Conservation (phyloP, 176 grass and related monocot genomes). For the Zea luxurians region DNA sequence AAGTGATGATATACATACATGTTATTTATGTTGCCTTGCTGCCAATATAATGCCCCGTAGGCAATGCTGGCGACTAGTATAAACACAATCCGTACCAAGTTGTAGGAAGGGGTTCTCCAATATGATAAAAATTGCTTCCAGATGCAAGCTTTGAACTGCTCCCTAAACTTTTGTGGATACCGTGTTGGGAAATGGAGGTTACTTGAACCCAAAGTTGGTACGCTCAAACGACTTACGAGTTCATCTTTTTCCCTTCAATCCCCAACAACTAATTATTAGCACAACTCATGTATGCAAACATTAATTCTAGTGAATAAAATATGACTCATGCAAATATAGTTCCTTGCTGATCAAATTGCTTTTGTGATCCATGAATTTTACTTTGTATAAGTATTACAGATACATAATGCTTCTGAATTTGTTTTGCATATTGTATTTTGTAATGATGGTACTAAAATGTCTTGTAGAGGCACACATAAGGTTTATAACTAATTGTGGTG, state of each 20-base stretch:
- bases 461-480: not conserved
- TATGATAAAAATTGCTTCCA: conserved; percentile 78
- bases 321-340: not conserved
- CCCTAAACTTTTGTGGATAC: conserved; percentile 55
- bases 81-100: conserved; percentile 52
- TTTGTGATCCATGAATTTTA: not conserved
- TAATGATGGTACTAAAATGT: not conserved
- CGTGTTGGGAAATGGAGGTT: conserved; percentile 55
- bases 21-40: conserved; percentile 48
- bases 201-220: conserved; percentile 33
- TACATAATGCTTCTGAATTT: not conserved
- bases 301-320: not conserved
- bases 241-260: conserved; percentile 53
- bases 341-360: not conserved
- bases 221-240: conserved; percentile 43
- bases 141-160: conserved; percentile 69
- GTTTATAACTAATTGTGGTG: not conserved
- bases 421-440: not conserved
- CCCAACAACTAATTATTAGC: conserved; percentile 8
- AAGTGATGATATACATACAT: conserved; percentile 51
- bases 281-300: not conserved
- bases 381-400: not conserved
- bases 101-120: conserved; percentile 84
- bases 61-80: not conserved
- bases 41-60: conserved; percentile 55